Conservation (phyloP, 768 basidiomycete species). For the Russula emetica region DNA sequence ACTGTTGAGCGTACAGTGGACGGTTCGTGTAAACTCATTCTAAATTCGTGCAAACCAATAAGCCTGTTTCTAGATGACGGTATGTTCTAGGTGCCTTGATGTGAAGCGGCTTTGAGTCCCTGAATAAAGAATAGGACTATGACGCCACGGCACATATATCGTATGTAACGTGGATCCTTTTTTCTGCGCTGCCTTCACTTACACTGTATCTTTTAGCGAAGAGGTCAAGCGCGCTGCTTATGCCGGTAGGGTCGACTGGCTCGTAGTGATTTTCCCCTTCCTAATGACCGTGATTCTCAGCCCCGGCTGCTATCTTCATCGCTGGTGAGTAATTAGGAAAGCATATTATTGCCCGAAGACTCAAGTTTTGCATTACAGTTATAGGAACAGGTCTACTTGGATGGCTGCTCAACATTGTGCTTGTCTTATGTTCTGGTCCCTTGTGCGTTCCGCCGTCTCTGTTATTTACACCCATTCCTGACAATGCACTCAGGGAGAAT, state of each 20-base stretch:
- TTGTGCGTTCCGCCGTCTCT: constrained; percentile 43
- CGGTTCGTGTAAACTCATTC: constrained; percentile 44
- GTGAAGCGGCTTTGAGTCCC: constrained; percentile 6
- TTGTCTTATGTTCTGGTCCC: constrained; percentile 79
- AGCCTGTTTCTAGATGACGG: constrained; percentile 49
- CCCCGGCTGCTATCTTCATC: constrained; percentile 21
- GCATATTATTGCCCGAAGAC: constrained; percentile 40
- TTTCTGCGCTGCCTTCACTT: not conserved
- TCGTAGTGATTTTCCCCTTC: not conserved
- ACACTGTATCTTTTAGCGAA: constrained; percentile 43
- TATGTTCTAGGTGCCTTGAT: constrained; percentile 32
- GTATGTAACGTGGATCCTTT: constrained; percentile 40
- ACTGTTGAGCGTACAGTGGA: constrained; percentile 83
- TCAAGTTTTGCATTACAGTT: constrained; percentile 62
- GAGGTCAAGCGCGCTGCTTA: constrained; percentile 78
- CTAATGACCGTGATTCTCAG: constrained; percentile 11
- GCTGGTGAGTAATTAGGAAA: constrained; percentile 6
- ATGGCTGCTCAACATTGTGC: constrained; percentile 83
- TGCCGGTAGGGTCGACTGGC: constrained; percentile 44
- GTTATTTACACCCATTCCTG: not conserved
- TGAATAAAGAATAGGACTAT: constrained; percentile 50
- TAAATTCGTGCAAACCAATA: not conserved
- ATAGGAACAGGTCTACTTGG: constrained; percentile 74
- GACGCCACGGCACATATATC: constrained; percentile 81
- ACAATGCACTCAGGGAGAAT: constrained; percentile 41